Base-by-base conservation (phyloP, 83 land plant species). In the Thuja plicata region DNA sequence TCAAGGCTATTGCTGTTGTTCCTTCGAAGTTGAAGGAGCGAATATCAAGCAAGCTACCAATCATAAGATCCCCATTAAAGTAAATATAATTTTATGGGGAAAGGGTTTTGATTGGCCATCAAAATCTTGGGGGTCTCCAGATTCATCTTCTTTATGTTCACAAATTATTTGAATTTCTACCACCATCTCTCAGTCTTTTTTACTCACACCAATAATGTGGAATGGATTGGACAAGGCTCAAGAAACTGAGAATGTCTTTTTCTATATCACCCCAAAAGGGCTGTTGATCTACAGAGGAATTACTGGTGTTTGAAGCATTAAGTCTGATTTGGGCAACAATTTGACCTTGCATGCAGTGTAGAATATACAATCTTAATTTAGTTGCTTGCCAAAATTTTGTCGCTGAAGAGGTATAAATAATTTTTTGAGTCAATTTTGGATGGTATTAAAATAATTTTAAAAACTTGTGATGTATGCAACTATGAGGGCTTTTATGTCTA, bases 11-110 rank as follows among this genome's bases (percentile, higher is more conserved):
- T 12, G 7, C 27, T 83, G 55, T 83, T 11, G 34, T 83, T 7
- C 85, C n/a, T 83, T 83, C 15, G 13, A n/a, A 83, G 13, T 19
- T 83, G 85, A 83, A 83, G 85, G 55, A 43, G 55, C 16, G 30
- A 41, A 3, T 46, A 27, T 10, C 2, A 52, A 46, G 34, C 85
- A 83, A 83, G 32, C 34, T 83, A 34, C 35, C 32, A n/a, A 30
- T 30, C 15, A 3, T 0, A 83, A 43, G 34, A 45, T 46, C 85
- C 21, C 46, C 35, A 83, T n/a, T 40, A 83, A 46, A 83, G 50
- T 83, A 83, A 41, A n/a, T 45, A 27, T 76, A 37, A 21, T 83
- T 83, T 45, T 4, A 46, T 48, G 52, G 52, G n/a, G 55, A 83
- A 83, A 46, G 54, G 54, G 48, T 46, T n/a, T 45, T 82, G 54